Evolutionary conservation across 805 yeast species (phyloP), one percentile per base, ranked within the genome.

Genomic region (Debaryomyces maramus): DNA sequence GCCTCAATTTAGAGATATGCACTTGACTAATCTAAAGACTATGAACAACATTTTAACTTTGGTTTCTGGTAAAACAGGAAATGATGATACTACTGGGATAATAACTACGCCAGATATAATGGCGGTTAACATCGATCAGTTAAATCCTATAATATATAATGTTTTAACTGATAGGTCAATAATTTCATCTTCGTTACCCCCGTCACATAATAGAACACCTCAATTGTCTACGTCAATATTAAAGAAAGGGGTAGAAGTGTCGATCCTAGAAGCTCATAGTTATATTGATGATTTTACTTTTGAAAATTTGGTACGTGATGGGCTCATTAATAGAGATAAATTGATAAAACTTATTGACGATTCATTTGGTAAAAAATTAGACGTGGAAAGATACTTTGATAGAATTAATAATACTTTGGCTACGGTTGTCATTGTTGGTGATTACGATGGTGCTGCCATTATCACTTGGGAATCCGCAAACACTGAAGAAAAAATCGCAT

Each of bases 361-460:
- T 49, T 88, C 97, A 3, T 93, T 93, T 53, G 81, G 83, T 4
- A 79, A 81, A 45, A 53, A 74, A 3, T 60, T 93, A n/a, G 80
- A 88, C 51, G 52, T 80, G 40, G 74, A 78, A 0, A 81, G 78
- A 47, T 93, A 90, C 55, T 62, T 88, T 17, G 43, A 67, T 3
- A 68, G 99, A 36, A 73, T 93, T 26, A 74, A 81, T 45, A 71
- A 79, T 1, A 70, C 70, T 1, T 70, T 91, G 3, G 90, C 97
- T 0, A 84, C 86, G 0, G 60, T 93, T 8, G 81, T 93, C 11
- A 75, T 93, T 10, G 88, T 91, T 2, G 98, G 98, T 0, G 93
- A 91, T 55, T 93, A 93, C 59, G 97, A 90, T 49, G 98, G 98
- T 2, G 89, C 88, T 13, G 97, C 98, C 0, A 84, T 93, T 11